Percentiles rank a stretch among this genome's conserved stretches.
Conservation (phyloP, 2,329 filamentous ascomycete genomes). For the Colletotrichum incanum region DNA sequence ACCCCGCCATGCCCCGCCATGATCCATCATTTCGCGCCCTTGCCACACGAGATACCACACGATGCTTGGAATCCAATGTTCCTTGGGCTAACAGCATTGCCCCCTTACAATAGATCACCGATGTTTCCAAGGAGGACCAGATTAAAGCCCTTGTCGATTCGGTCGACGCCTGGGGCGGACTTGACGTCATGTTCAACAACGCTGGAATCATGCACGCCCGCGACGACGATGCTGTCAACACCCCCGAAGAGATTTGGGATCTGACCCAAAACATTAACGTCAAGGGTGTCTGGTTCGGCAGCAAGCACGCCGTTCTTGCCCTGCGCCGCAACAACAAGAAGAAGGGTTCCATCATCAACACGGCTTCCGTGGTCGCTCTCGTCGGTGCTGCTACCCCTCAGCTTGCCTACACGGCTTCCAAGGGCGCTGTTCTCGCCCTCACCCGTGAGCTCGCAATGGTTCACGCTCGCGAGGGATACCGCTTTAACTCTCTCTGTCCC, state of each 20-base stretch:
- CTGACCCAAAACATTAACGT: constrained; percentile 95
- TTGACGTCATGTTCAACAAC: constrained; percentile 97
- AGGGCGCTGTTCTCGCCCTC: constrained; percentile 91
- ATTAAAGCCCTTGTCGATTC: constrained; percentile 82
- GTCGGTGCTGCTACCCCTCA: constrained; percentile 91
- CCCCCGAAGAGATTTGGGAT: constrained; percentile 93
- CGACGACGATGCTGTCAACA: constrained; percentile 85
- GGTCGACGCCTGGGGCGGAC: constrained; percentile 87
- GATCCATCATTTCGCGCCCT: background rate
- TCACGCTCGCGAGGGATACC: constrained; percentile 88
- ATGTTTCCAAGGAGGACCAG: constrained; percentile 89
- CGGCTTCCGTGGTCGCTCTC: constrained; percentile 88
- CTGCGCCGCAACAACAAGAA: constrained; percentile 86
- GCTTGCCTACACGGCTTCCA: constrained; percentile 93
- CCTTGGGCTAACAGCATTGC: constrained; percentile 8
- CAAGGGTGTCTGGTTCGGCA: constrained; percentile 97
- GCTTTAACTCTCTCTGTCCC: constrained; percentile 93
- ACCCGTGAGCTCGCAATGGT: constrained; percentile 93
- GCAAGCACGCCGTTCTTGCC: constrained; percentile 90
- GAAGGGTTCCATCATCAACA: constrained; percentile 90
- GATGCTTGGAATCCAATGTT: background rate
- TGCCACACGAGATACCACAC: background rate
- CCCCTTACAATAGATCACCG: constrained; percentile 59
- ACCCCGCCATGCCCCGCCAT: constrained; percentile 39
- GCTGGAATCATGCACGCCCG: constrained; percentile 95